phyloP scores from a whole-genome alignment of 2,329 filamentous ascomycete species.

The Tolypocladium tropicale region DNA sequence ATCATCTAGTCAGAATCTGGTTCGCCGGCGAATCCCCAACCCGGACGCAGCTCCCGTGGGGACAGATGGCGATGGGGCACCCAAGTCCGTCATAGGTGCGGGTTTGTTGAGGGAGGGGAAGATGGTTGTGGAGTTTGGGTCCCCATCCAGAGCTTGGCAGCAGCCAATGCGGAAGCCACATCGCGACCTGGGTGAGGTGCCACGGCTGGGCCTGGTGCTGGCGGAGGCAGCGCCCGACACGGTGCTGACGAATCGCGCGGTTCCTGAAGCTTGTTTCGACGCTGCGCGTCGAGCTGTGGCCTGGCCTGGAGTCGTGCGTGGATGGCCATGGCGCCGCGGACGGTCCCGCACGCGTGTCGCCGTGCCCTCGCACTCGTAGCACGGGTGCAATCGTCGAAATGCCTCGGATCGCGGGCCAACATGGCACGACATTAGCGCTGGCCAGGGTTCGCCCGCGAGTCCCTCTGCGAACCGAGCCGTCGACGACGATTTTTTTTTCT shows the following conservation, averaged over 20 bases:
- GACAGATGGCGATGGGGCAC: background rate
- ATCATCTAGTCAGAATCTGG: background rate
- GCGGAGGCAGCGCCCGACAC: too few relatives aligned
- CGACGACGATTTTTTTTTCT: background rate
- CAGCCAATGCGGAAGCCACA: background rate
- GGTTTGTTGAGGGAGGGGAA: background rate
- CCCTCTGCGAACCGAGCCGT: background rate
- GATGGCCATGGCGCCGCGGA: too few relatives aligned
- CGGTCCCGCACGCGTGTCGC: too few relatives aligned
- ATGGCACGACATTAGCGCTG: background rate
- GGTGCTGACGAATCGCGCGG: background rate
- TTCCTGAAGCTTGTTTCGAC: background rate
- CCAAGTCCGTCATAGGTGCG: background rate
- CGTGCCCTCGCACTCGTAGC: too few relatives aligned
- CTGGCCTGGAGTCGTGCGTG: too few relatives aligned
- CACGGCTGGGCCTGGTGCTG: too few relatives aligned
- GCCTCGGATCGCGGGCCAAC: background rate
- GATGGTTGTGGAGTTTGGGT: background rate
- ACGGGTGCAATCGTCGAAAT: too few relatives aligned
- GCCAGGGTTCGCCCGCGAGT: too few relatives aligned
- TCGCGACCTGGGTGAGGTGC: background rate
- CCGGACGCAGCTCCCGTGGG: background rate
- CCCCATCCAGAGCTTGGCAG: background rate
- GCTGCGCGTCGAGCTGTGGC: background rate
- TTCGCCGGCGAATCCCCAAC: background rate